Evolutionary conservation across 2,329 filamentous ascomycete species (phyloP), one percentile per base, ranked within the genome.

Genomic region (Phaeophleospora eucalypticola): DNA sequence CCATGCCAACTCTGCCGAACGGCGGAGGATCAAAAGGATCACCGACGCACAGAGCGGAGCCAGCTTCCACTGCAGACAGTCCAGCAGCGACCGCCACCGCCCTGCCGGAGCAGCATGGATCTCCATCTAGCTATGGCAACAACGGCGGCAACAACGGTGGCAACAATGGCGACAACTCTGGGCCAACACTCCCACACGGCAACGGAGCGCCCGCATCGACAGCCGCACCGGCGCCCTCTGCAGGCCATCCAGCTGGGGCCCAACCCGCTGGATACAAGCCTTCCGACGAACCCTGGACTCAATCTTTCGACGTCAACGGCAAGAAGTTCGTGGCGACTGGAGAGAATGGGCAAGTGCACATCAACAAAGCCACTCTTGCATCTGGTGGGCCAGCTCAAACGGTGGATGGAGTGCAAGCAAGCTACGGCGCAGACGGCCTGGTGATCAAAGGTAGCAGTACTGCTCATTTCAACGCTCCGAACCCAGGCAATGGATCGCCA

Each of bases 41-140:
- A 9, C 40, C 32, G 18, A 38, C 46, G 10, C 12, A 44, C 4
- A 35, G 36, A 16, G 54, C 55, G 8, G 44, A 37, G 24, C 48
- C 52, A 24, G 50, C 43, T 16, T 53, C 48, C 4, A 34, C 47
- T 6, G 40, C 40, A 10, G 43, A 47, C 4, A 36, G 49, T 17
- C 49, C 58, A 4, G 56, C 49, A 4, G 32, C 52, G 12, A 42
- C 43, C 3, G 43, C 54, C 2, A 58, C 57, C 15, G 52, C 56
- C 14, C 8, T 50, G 2, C 34, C 45, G 16, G 46, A 54, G 19
- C 36, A 45, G 27, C 45, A 41, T 14, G 24, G 24, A 29, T 29
- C 24, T 29, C 41, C 48, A 4, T 19, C 45, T 12, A 20, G 24
- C 15, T 7, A 29, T 29, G 24, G 24, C 6, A 29, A 29, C 12